Base-by-base conservation (phyloP, 2,329 filamentous ascomycete genomes). In the Fusarium piperis region DNA sequence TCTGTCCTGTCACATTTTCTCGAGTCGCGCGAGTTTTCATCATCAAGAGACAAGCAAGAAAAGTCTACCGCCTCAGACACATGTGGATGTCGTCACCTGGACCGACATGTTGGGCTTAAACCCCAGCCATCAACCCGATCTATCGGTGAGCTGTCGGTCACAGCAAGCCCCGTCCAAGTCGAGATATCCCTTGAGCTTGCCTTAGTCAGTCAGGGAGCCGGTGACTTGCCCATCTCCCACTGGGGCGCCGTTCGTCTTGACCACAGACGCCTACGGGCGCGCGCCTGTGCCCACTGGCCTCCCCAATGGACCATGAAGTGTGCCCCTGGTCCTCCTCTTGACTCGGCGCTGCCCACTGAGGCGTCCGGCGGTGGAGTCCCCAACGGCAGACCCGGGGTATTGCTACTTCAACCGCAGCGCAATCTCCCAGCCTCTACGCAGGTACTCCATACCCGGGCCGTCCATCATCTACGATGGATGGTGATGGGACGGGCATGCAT, bases 381-480 rank as follows among this genome's bases (percentile, higher is more conserved):
- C 72, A 72, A 64, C 62, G 64, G 65, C 68, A 61, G 67, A 58
- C 64, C 74, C 64, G 65, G 68, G 68, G 60, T 69, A 72, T 65
- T 72, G 52, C 48, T 77, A 77, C 75, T 63, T 73, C 51, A 60
- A 39, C 46, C 59, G 58, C 38, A 13, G 55, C 32, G 67, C 74
- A 76, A 77, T 76, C 62, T 75, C 75, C 67, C 70, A 74, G 74
- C 67, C 64, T 76, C 68, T 62, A 15, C 6, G n/a, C 41, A 72
- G 51, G 72, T 77, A 76, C 67, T 64, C 38, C 32, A n/a, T 51
- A 55, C 38, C 39, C 36, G 26, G 59, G 44, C 60, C 44, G 38
- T 59, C 61, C 61, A 41, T 58, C 64, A 57, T 70, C 68, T 70
- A 53, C 68, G 59, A 39, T 70, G 64, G 23, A 26, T 55, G 20